Evolutionary conservation across 2,329 filamentous ascomycete genomes (phyloP), one percentile per base, ranked within the genome.

Genomic region (Arthrobotrys iridis): DNA sequence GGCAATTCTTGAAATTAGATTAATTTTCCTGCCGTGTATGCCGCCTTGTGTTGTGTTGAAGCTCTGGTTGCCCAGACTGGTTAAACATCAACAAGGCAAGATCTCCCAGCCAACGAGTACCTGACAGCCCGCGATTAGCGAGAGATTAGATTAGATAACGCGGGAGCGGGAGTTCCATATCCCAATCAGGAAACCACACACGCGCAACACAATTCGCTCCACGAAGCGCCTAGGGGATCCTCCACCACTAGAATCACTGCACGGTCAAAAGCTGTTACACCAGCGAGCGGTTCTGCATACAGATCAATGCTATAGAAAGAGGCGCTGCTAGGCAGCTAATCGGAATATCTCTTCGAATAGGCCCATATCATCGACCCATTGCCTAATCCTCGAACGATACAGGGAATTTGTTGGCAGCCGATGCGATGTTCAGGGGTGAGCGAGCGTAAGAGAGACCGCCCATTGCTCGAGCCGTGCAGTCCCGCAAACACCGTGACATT

Each of bases 101-200:
- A 46, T 71, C 30, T 10, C 57, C 57, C 18, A 35, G 58, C 18
- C 66, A 71, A 64, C 65, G 35, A 35, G 11, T 11, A 15, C 13
- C 2, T 63, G 43, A 63, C 15, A 45, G 37, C 11, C 22, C 10
- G 45, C 30, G 62, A 66, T 66, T 57, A 45, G 46, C 62, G 62
- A 66, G 15, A 57, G 62, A 66, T 66, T 57, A 66, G 62, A 67
- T 46, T 57, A 66, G 62, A 67, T 46, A 46, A 48, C 33, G 63
- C 63, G 63, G 46, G 60, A 64, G 63, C 63, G 37, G 55, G 55
- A 55, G 37, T 46, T 35, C 43, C 50, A 70, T 33, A 37, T 26
- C 52, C 35, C 22, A 62, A 62, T 55, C 18, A 8, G 55, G 65
- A 70, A 70, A 45, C 24, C 43, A 55, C 50, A 55, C 50, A 55